Evolutionary conservation across 2,329 filamentous ascomycete species (phyloP), one percentile per base, ranked within the genome.

Genomic region (Aureobasidium sp.): DNA sequence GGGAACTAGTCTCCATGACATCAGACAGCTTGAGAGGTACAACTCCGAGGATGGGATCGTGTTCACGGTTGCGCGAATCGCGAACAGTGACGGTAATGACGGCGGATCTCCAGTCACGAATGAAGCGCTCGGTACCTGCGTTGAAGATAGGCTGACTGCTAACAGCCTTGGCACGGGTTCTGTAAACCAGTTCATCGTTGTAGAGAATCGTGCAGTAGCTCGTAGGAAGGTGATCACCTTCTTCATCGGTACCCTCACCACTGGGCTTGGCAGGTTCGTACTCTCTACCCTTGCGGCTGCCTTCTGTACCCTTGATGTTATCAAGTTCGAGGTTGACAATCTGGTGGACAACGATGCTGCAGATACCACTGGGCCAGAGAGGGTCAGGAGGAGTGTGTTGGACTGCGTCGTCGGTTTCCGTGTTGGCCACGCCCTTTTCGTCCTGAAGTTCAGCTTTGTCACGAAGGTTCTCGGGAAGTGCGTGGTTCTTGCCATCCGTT

Each of bases 61-160:
- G 91, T 70, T 98, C 85, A 51, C 91, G 80, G 68, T 96, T 88
- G 29, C 91, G 83, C 10, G 86, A 83, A 66, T 97, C 91, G 22
- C 93, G 85, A 14, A 96, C 90, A 1, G 88, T 87, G 45, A 97
- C 78, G 0, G 90, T 96, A 51, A 95, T 79, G 54, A 96, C 86
- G 40, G 81, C 79, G 16, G 88, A 93, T 58, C 89, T 80, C 93
- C 93, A 98, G 65, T 98, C 91, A 19, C 91, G 85, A 25, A 97
- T 74, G 62, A 97, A 97, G 11, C 86, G 81, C 65, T 98, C 93
- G 0, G 90, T 96, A 56, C 91, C 91, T 3, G 93, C 90, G 62
- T 97, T 96, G 78, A 95, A 97, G 59, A 97, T 96, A 1, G 93
- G 93, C 67, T 94, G 90, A 49, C 88, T 94, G 30, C 87, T 94